Base-by-base conservation (phyloP, 108 stramenopile species). In the Pseudonitzschia multiseries region DNA sequence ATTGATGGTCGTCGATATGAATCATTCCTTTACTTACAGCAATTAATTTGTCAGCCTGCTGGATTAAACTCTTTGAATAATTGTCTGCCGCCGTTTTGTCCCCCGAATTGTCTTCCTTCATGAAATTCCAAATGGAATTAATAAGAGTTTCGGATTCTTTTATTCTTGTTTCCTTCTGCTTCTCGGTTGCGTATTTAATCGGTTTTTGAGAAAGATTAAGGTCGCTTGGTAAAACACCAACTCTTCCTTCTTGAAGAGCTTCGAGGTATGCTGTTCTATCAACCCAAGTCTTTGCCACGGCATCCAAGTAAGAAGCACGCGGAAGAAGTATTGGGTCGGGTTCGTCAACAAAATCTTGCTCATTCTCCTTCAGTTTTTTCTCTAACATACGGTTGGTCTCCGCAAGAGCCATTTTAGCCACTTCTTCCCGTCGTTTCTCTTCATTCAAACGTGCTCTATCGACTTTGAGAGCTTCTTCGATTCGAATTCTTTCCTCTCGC, bases 231-330 rank as follows among this genome's bases (percentile, higher is more conserved):
- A 65, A 42, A 43, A 41, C 64, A 40, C 64, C 64, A 22, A 36
- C 31, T 36, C 31, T 65, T 44, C 64, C 64, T 65, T 65, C 33
- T 42, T 70, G 54, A 1, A 70, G 36, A 22, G 50, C 17, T 40
- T 51, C 70, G 29, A 70, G 51, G 31, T 70, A 70, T n/a, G 50
- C 70, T 18, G 70, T 52, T 32, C 70, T 26, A 15, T 51, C 50
- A 13, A 53, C 56, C 70, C 70, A 70, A 36, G 70, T 70, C 33
- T 57, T 70, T 31, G 70, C 70, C 3, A 70, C 70, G n/a, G 70
- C 70, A 41, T 53, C 56, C 70, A 70, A 33, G 56, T 70, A 70
- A 24, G 70, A 70, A 29, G 54, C 56, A 33, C 64, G 64, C 20
- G 64, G 64, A 8, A 65, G 33, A 20, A 44, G 5, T 8, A 65